Base-by-base conservation (phyloP, 495 filamentous ascomycete genomes). In the Choiromyces venosus region DNA sequence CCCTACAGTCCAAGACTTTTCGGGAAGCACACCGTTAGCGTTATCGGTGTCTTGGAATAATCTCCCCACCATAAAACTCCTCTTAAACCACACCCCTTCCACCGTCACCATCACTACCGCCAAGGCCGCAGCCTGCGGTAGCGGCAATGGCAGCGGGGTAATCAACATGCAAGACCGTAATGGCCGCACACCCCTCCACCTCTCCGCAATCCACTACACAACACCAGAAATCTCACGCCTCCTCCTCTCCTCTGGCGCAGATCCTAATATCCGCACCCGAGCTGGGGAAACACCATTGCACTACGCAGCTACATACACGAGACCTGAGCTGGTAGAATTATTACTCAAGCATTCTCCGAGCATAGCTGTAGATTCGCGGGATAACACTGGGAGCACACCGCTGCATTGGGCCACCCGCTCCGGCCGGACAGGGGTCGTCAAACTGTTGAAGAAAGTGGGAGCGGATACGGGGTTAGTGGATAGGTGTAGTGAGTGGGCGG, bases 351-450 rank as follows among this genome's bases (percentile, higher is more conserved):
- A 29, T 4, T 16, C 21, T 4, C 61, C 40, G 2, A 19, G 18
- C 4, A 18, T 16, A 29, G n/a, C 14, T 35, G 33, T 56, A 25
- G 16, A 21, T 33, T 33, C 52, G 6, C 29, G 52, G 21, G 71
- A 72, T 35, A 37, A 9, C 6, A 36, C 42, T 7, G 12, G n/a
- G 4, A 72, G 71, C 16, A 72, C 71, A 0, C 40, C 71, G 4
- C 37, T 72, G 10, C 65, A 72, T 66, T 72, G 71, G 71, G 71
- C 71, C 35, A 37, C 71, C 14, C 52, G 52, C 52, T 61, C 52
- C 9, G 52, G 52, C 4, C 52, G 52, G 4, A 29, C 18, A 29
- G 52, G 52, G 12, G 25, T 61, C 33, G 52, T 61, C 12, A 33
- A 12, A 4, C 25, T 61, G 52, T 33, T 61, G 52, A 61, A 33